Evolutionary conservation across 1,284 basidiomycete species (phyloP), one percentile per base, ranked within the genome.

Genomic region (Hymenochaete sp.): DNA sequence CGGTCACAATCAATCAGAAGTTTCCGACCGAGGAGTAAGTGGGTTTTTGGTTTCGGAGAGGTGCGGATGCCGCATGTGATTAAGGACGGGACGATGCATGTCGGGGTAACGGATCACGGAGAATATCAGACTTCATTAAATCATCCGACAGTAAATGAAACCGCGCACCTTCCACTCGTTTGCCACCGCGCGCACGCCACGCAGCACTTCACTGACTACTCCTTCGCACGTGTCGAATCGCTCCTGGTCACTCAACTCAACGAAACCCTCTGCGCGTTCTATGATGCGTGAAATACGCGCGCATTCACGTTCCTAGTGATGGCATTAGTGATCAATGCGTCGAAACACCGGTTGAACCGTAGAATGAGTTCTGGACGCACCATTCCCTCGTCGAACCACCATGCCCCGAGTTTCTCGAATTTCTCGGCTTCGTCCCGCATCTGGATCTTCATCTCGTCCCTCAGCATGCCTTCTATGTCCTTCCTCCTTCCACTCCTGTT

Each of bases 171-270:
- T 87, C 72, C 88, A 82, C 16, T 76, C 72, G 21, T 75, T 72
- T 4, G 80, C 73, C 8, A 86, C 61, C 21, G 67, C 69, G 46
- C 81, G 77, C 29, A 95, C 73, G 32, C 79, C 73, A 49, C 79
- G 75, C 37, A 87, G 62, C 8, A 83, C 73, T 33, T 79, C 71
- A 48, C 72, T 79, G 39, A 93, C 69, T 1, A 78, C 79, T 47
- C 67, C 72, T 59, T 92, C 84, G 56, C 86, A 91, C 45, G 80
- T 77, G 45, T 83, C 79, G 53, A 79, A 93, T 8, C 76, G 76
- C n/a, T 76, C 73, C 48, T 90, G 85, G 50, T 88, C 78, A 0
- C 72, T 75, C 0, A 82, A 85, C 32, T 79, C 76, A 0, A 71
- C 69, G 57, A 97, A 91, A 0, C 82, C 81, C 44, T 80, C 70